Evolutionary conservation across 2,329 filamentous ascomycete genomes (phyloP).

Genomic region (Achaetomium macrosporum): DNA sequence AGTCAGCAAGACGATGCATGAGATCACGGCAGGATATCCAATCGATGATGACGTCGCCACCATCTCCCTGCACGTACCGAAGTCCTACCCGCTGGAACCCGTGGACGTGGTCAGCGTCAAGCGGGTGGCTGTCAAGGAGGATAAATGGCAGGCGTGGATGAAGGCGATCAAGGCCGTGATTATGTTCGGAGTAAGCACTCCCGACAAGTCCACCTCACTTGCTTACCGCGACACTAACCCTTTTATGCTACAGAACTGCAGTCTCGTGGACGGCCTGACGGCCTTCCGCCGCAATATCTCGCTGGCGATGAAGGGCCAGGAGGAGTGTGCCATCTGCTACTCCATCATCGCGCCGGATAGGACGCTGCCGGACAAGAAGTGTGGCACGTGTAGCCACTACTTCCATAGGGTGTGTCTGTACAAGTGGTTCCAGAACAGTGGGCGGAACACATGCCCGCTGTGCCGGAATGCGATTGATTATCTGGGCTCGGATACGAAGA

Average conservation of each 20-base stretch:
- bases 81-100: conserved; percentile 74
- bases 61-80: conserved; percentile 75
- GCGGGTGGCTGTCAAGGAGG: conserved; percentile 81
- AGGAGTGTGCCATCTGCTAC: conserved; percentile 95
- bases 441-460: conserved; percentile 83
- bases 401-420: conserved; percentile 89
- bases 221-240: conserved; percentile 3
- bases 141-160: conserved; percentile 90
- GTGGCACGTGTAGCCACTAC: conserved; percentile 84
- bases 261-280: conserved; percentile 77
- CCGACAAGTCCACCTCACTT: too few species aligned
- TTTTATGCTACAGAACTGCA: conserved; percentile 55
- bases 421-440: conserved; percentile 95
- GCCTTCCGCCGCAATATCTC: conserved; percentile 84
- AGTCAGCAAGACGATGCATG: conserved; percentile 62
- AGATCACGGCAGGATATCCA: conserved; percentile 78
- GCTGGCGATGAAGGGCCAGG: conserved; percentile 84
- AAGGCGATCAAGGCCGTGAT: conserved; percentile 86
- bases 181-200: conserved; percentile 63
- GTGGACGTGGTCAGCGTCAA: conserved; percentile 72
- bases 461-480: conserved; percentile 83
- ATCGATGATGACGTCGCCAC: conserved; percentile 82
- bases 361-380: conserved; percentile 86
- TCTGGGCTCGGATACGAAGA: conserved; percentile 24
- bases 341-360: conserved; percentile 85